Conservation (phyloP, 352 stramenopile species). For the Globisporangium splendens region DNA sequence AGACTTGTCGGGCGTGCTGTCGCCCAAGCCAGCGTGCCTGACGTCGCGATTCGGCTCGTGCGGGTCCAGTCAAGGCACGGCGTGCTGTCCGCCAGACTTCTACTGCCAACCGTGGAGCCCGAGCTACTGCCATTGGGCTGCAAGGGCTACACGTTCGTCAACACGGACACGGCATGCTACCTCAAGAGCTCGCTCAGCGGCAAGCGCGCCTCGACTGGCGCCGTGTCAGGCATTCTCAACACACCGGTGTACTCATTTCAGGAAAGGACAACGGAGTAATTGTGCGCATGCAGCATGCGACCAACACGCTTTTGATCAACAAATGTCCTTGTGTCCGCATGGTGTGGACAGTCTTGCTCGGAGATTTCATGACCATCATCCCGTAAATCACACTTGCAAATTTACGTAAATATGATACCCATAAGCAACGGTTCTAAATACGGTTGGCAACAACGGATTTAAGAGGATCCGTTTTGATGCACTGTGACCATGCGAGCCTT, state of each 20-base stretch:
- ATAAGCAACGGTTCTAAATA: too few relatives aligned
- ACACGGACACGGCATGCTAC: constrained; percentile 23
- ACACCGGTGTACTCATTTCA: not conserved
- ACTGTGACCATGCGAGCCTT: not conserved
- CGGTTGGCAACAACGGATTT: too few relatives aligned
- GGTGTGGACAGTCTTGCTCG: too few relatives aligned
- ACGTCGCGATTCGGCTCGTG: constrained; percentile 19
- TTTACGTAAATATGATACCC: too few relatives aligned
- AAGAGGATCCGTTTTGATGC: too few relatives aligned
- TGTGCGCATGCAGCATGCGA: not conserved
- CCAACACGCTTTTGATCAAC: too few relatives aligned
- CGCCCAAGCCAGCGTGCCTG: constrained; percentile 5
- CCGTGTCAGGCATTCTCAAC: constrained; percentile 1
- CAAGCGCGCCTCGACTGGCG: constrained; percentile 1
- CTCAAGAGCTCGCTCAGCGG: constrained; percentile 17
- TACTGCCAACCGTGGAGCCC: constrained; percentile 46
- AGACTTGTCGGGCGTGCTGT: not conserved
- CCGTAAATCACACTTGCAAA: too few relatives aligned
- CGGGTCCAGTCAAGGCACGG: constrained; percentile 12
- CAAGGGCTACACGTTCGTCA: constrained; percentile 31
- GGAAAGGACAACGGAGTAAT: not conserved
- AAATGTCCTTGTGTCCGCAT: too few relatives aligned
- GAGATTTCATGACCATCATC: too few relatives aligned
- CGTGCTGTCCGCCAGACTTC: constrained; percentile 31
- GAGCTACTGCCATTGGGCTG: constrained; percentile 39